Conservation (phyloP, 1,284 basidiomycete genomes). For the Fomitopsis schrenkii region DNA sequence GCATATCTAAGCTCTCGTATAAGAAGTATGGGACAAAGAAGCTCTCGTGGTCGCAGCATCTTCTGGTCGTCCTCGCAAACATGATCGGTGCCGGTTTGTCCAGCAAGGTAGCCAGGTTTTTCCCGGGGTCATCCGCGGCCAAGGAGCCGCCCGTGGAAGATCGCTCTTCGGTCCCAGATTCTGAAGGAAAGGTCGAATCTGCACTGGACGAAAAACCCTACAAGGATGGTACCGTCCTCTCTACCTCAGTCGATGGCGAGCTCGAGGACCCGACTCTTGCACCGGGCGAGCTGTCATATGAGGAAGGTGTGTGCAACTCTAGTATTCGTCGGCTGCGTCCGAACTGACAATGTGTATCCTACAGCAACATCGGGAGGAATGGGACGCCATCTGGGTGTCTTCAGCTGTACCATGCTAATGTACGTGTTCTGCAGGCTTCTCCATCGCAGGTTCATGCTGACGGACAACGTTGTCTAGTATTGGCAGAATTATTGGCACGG, state of each 20-base stretch:
- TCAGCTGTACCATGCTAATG: conserved; percentile 29
- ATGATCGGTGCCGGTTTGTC: neutral
- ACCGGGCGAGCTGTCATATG: conserved; percentile 18
- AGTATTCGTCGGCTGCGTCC: too few species aligned
- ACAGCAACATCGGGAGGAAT: conserved; percentile 28
- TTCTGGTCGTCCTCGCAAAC: neutral
- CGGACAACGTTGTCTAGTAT: conserved; percentile 28
- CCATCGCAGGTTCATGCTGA: conserved; percentile 18
- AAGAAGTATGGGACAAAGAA: neutral
- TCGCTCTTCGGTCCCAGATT: neutral
- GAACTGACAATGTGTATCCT: too few species aligned
- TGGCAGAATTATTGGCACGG: conserved; percentile 55
- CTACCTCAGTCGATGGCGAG: neutral
- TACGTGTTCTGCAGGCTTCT: conserved; percentile 8
- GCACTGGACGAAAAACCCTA: neutral
- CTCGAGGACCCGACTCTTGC: conserved; percentile 2
- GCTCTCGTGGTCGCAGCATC: neutral
- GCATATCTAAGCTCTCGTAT: neutral
- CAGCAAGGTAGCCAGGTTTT: neutral
- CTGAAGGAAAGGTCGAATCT: neutral
- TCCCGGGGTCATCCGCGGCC: neutral
- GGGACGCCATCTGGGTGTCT: conserved; percentile 28
- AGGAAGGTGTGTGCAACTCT: conserved; percentile 16
- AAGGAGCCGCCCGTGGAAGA: neutral
- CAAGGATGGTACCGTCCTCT: neutral